phyloP scores from a whole-genome alignment of 805 yeast genomes.

The Candida railenensis region DNA sequence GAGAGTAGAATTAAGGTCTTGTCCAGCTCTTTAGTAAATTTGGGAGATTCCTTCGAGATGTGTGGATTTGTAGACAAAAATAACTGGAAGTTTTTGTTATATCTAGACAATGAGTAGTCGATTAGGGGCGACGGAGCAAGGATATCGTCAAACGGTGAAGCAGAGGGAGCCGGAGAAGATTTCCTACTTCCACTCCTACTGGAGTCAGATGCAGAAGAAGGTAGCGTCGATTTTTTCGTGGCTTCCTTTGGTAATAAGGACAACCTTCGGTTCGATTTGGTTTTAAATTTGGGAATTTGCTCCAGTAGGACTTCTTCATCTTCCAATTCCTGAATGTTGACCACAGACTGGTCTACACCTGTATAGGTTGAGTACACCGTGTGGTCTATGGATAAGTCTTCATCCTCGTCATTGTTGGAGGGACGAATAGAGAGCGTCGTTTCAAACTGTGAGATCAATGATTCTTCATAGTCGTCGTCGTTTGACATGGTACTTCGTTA shows the following conservation, averaged over 20 bases:
- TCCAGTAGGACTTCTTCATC: conserved; percentile 34
- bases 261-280: conserved; percentile 14
- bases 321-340: conserved; percentile 33
- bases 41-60: conserved; percentile 38
- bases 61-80: conserved; percentile 44
- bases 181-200: background rate
- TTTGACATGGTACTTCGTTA: conserved; percentile 1
- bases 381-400: conserved; percentile 42
- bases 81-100: conserved; percentile 41
- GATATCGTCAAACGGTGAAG: conserved; percentile 13
- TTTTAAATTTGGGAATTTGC: conserved; percentile 35
- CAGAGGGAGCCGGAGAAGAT: conserved; percentile 3
- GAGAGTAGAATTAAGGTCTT: conserved; percentile 63
- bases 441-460: conserved; percentile 42
- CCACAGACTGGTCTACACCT: conserved; percentile 27
- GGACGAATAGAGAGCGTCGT: conserved; percentile 43
- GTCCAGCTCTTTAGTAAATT: conserved; percentile 33
- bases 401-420: conserved; percentile 30
- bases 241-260: conserved; percentile 6
- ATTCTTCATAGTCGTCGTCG: conserved; percentile 33
- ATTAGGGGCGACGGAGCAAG: conserved; percentile 35
- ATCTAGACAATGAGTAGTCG: conserved; percentile 34
- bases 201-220: background rate
- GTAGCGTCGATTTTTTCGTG: conserved; percentile 3
- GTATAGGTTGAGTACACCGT: conserved; percentile 27